A percentile compares a stretch with the other conserved stretches of the same genome.
Conservation (phyloP, 2,329 filamentous ascomycete species). For the Leptographium flavum region DNA sequence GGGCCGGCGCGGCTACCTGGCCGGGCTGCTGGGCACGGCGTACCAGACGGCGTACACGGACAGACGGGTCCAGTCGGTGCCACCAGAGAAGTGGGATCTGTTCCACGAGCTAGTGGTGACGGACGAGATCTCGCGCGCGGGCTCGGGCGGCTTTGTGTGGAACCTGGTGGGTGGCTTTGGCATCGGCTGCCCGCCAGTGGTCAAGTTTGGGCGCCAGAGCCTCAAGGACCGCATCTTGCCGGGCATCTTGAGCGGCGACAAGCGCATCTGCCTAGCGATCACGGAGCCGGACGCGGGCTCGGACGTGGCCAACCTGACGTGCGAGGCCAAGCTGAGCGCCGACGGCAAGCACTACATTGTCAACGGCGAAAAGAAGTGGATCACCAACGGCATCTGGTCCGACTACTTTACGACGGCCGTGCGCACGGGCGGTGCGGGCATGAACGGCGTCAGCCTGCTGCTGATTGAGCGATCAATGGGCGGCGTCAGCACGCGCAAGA, state of each 20-base stretch:
- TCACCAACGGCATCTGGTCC: slow-evolving; percentile 91
- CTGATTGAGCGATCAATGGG: slow-evolving; percentile 77
- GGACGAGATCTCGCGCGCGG: slow-evolving; percentile 80
- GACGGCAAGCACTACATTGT: slow-evolving; percentile 99
- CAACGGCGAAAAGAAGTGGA: slow-evolving; percentile 99
- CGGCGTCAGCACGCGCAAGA: slow-evolving; percentile 81
- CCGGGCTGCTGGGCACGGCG: slow-evolving; percentile 74
- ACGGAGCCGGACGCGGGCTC: slow-evolving; percentile 92
- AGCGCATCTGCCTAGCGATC: slow-evolving; percentile 94
- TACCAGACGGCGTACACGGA: slow-evolving; percentile 66
- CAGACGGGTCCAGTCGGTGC: slow-evolving; percentile 60
- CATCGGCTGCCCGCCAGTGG: slow-evolving; percentile 80
- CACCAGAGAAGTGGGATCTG: slow-evolving; percentile 85
- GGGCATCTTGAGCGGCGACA: slow-evolving; percentile 77
- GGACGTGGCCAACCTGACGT: slow-evolving; percentile 89
- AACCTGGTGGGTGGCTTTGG: slow-evolving; percentile 93
- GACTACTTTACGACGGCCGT: slow-evolving; percentile 98
- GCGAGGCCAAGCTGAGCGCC: slow-evolving; percentile 85
- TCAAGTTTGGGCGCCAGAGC: slow-evolving; percentile 80
- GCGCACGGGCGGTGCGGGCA: slow-evolving; percentile 73
- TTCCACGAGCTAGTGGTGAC: slow-evolving; percentile 97
- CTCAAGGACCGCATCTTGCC: slow-evolving; percentile 81
- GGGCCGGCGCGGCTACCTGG: slow-evolving; percentile 82
- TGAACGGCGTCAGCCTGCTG: slow-evolving; percentile 83
- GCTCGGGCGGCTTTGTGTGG: slow-evolving; percentile 90